phyloP scores from a whole-genome alignment of 192 early-diverging fungal genomes.

The Coemansia sp. region DNA sequence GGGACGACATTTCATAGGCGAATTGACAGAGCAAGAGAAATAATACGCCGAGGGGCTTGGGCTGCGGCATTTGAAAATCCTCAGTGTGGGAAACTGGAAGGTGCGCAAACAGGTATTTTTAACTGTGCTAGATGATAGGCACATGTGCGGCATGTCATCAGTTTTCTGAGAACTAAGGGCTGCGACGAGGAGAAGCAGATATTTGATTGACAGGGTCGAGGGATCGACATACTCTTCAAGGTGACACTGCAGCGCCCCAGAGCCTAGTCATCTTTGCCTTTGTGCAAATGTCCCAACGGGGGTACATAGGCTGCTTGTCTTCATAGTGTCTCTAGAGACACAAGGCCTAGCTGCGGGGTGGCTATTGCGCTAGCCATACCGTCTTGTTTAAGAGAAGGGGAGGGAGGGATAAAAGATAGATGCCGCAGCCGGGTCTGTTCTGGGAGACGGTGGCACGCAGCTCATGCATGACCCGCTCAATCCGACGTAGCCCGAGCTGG shows the following conservation, averaged over 20 bases:
- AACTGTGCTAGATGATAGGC: not conserved
- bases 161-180: not conserved
- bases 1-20: constrained; percentile 1
- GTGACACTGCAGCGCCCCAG: constrained; percentile 6
- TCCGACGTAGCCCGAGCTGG: not conserved
- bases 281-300: not conserved
- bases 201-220: constrained; percentile 5
- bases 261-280: not conserved
- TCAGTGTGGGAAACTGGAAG: not conserved
- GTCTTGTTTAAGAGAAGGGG: not conserved
- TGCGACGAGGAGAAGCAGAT: not conserved
- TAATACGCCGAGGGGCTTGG: not conserved
- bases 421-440: constrained; percentile 8
- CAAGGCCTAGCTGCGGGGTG: not conserved
- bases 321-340: not conserved
- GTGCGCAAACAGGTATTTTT: not conserved
- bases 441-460: constrained; percentile 1
- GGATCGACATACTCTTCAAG: constrained; percentile 2
- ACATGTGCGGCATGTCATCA: not conserved
- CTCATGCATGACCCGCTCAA: constrained; percentile 9
- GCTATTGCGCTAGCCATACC: not conserved
- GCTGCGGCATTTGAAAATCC: constrained; percentile 1
- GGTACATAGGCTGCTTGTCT: not conserved
- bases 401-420: not conserved
- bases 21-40: not conserved